A percentile compares a stretch with the other conserved stretches of the same genome.
phyloP scores from a whole-genome alignment of 345 rosid species.

The Linum trigynum region DNA sequence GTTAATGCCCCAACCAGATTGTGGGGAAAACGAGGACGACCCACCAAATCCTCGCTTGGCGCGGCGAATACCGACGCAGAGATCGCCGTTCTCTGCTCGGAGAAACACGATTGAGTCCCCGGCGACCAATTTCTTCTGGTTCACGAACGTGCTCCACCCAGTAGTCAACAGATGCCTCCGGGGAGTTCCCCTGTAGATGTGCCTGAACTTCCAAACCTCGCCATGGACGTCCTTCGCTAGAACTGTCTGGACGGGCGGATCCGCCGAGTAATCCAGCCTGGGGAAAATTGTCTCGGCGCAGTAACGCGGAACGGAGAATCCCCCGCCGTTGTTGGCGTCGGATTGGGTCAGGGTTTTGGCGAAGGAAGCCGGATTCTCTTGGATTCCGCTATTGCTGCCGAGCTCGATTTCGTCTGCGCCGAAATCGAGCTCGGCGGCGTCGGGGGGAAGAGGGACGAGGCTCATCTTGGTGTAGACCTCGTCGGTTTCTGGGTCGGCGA shows the following conservation, averaged over 20 bases:
- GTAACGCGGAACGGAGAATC: constrained; percentile 9
- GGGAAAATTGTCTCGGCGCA: constrained; percentile 10
- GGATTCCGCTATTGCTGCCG: no score
- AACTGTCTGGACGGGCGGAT: constrained; percentile 10
- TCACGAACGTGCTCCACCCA: constrained; percentile 10
- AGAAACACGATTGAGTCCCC: constrained; percentile 11
- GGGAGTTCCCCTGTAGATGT: constrained; percentile 8
- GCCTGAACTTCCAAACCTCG: constrained; percentile 10
- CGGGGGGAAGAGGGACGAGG: not conserved
- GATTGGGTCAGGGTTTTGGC: constrained; percentile 9
- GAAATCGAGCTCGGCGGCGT: not conserved
- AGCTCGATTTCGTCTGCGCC: not conserved
- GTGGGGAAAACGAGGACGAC: not conserved
- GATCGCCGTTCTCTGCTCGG: constrained; percentile 2
- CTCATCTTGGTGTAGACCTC: constrained; percentile 6
- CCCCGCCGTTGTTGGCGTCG: constrained; percentile 9
- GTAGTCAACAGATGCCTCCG: constrained; percentile 9
- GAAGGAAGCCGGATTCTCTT: constrained; percentile 1
- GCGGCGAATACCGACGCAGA: constrained; percentile 6
- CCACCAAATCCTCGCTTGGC: not conserved
- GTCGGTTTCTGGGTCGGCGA: constrained; percentile 6
- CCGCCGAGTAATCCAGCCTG: constrained; percentile 7
- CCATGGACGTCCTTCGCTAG: constrained; percentile 7
- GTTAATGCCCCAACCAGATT: not conserved
- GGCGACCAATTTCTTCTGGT: constrained; percentile 9